A percentile compares a stretch with the other conserved stretches of the same genome.
Conservation (phyloP, 805 yeast species). For the Cyberlindnera americana region DNA sequence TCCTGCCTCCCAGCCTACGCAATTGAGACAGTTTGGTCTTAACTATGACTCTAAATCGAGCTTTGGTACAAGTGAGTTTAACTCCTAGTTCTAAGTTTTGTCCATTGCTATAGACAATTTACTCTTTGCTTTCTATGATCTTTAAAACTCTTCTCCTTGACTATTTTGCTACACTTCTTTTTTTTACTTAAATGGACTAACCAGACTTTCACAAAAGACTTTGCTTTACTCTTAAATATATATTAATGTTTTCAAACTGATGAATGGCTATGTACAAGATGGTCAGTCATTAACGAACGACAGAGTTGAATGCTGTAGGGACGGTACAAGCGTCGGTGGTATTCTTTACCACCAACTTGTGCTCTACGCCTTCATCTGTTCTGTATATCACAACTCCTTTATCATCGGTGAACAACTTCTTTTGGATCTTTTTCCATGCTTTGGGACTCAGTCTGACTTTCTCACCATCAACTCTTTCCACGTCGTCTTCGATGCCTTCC, state of each 20-base stretch:
- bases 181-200: too few relatives aligned
- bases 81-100: too few relatives aligned
- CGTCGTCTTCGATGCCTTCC: constrained; percentile 22
- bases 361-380: constrained; percentile 2
- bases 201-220: too few relatives aligned
- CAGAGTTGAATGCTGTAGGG: constrained; percentile 10
- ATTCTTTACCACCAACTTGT: constrained; percentile 5
- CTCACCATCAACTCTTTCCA: constrained; percentile 5
- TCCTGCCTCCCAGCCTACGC: not conserved
- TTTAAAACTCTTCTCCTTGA: too few relatives aligned
- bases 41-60: too few relatives aligned
- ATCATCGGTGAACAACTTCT: constrained; percentile 10
- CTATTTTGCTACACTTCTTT: too few relatives aligned
- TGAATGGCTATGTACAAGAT: not conserved
- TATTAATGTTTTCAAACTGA: too few relatives aligned
- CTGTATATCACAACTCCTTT: constrained; percentile 12
- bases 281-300: constrained; percentile 8
- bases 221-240: too few relatives aligned
- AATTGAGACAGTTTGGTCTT: too few relatives aligned
- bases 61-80: too few relatives aligned
- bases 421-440: constrained; percentile 16
- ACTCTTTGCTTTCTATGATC: too few relatives aligned
- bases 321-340: constrained; percentile 6
- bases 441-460: constrained; percentile 12
- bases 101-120: too few relatives aligned